A percentile compares a stretch with the other conserved stretches of the same genome.
Evolutionary conservation across 441 rosid genomes (phyloP).

Genomic region (Eutrema salsugineum): DNA sequence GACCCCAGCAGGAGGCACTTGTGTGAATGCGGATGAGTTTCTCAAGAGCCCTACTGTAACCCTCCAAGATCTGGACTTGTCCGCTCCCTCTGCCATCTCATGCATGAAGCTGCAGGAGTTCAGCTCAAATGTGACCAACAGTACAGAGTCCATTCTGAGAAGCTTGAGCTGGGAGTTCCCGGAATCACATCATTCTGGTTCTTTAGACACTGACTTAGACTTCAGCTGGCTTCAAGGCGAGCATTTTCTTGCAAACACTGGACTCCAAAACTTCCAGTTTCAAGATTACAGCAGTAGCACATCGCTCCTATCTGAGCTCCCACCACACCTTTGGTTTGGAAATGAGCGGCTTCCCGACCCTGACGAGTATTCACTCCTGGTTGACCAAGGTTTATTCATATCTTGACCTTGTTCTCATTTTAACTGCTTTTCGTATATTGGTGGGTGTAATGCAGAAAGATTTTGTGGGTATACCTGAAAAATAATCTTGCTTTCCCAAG

Average conservation of each 20-base stretch:
- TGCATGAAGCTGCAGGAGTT: constrained; percentile 39
- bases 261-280: constrained; percentile 46
- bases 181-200: constrained; percentile 24
- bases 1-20: constrained; percentile 32
- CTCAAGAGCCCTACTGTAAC: constrained; percentile 28
- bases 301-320: constrained; percentile 42
- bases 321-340: constrained; percentile 58
- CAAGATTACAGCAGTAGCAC: constrained; percentile 33
- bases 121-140: constrained; percentile 33
- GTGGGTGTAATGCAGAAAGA: constrained; percentile 31
- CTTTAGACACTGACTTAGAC: constrained; percentile 46
- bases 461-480: constrained; percentile 36
- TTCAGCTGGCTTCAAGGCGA: constrained; percentile 54
- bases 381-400: constrained; percentile 69
- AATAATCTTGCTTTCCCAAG: constrained; percentile 22
- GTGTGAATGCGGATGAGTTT: constrained; percentile 27
- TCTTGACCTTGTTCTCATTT: constrained; percentile 37
- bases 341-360: constrained; percentile 55
- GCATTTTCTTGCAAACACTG: constrained; percentile 44
- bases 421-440: constrained; percentile 22
- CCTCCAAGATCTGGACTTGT: constrained; percentile 37
- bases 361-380: constrained; percentile 47
- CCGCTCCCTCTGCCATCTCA: constrained; percentile 31
- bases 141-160: constrained; percentile 39
- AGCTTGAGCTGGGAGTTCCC: constrained; percentile 39